Percentiles rank a stretch among this genome's conserved stretches.
Conservation (phyloP, 2,329 filamentous ascomycete genomes). For the Rhinocladiella similis region DNA sequence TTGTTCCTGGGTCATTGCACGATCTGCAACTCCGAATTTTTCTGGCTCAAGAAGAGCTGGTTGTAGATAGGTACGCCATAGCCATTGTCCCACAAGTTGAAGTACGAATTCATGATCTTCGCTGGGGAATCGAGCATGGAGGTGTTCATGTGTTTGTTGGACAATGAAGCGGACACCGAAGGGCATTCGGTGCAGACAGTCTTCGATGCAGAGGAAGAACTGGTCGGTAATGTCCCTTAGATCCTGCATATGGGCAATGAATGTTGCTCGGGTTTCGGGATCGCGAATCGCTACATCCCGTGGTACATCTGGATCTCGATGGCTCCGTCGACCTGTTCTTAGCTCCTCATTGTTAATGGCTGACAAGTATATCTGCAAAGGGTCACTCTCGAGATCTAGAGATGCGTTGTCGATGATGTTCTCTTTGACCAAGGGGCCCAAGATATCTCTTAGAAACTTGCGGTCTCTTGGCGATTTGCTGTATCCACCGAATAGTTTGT, state of each 20-base stretch:
- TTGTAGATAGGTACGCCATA: conserved; percentile 92
- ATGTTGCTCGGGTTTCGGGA: conserved; percentile 84
- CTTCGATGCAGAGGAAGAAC: conserved; percentile 79
- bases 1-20: conserved; percentile 82
- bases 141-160: conserved; percentile 77
- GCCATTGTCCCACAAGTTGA: conserved; percentile 83
- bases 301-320: conserved; percentile 78
- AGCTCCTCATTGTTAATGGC: conserved; percentile 97
- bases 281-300: conserved; percentile 95
- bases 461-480: conserved; percentile 87
- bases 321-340: conserved; percentile 80
- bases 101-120: conserved; percentile 77
- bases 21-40: conserved; percentile 89
- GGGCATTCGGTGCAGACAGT: conserved; percentile 82
- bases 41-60: conserved; percentile 88
- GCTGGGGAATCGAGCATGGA: conserved; percentile 74
- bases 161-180: conserved; percentile 89
- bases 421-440: conserved; percentile 82
- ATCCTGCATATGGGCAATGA: conserved; percentile 92
- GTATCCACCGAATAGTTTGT: conserved; percentile 81
- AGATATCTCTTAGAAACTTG: conserved; percentile 83
- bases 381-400: conserved; percentile 92
- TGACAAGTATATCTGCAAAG: conserved; percentile 93
- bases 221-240: conserved; percentile 92
- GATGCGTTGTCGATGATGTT: conserved; percentile 91